Percentiles rank a stretch among this genome's conserved stretches.
Conservation (phyloP, 257 asterid species). For the Solanum rostratum region DNA sequence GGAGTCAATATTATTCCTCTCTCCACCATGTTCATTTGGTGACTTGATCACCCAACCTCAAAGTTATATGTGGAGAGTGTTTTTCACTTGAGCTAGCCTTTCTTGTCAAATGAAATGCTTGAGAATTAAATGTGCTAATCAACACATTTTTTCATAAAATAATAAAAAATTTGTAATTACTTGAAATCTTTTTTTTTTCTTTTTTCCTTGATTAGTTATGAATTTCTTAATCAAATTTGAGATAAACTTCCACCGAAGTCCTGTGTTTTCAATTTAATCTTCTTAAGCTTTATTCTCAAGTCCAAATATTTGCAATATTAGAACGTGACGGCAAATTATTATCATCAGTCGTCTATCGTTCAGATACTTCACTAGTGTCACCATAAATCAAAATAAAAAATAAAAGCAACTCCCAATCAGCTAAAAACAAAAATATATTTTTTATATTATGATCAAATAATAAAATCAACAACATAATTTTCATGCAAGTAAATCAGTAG, state of each 20-base stretch:
- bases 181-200: neutral
- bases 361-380: too few species aligned
- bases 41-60: neutral
- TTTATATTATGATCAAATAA: neutral
- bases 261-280: neutral
- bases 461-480: neutral
- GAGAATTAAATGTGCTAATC: neutral
- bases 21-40: neutral
- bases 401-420: neutral
- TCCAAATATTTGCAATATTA: neutral
- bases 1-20: neutral
- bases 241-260: neutral
- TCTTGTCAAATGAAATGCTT: neutral
- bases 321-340: too few species aligned
- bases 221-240: neutral
- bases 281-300: neutral
- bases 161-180: neutral
- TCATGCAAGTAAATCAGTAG: neutral
- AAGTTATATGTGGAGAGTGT: neutral
- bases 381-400: neutral
- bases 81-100: neutral
- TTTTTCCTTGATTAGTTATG: neutral
- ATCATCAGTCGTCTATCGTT: too few species aligned
- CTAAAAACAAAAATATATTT: neutral
- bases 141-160: neutral